Base-by-base conservation (phyloP, 768 basidiomycete genomes). In the Russula ochroleuca region DNA sequence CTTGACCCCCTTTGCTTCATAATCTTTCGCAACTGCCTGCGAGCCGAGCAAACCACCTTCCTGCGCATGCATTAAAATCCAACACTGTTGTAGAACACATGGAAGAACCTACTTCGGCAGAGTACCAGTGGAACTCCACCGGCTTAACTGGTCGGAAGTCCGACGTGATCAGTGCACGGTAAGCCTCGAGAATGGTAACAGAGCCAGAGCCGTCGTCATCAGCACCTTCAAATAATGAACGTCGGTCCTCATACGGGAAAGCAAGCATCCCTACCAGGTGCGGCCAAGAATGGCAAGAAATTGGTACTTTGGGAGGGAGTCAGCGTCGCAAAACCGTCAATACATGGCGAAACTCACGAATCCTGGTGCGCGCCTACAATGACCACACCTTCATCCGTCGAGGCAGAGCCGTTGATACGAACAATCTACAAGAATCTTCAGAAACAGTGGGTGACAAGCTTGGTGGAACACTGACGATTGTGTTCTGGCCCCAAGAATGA, bases 31-130 rank as follows among this genome's bases (percentile, higher is more conserved):
- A 56, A 98, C 83, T 19, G 94, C 94, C 75, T 95, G 94, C 41
- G 90, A 93, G 45, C 94, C 94, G 58, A 93, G 83, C 41, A 93
- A 81, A 14, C 92, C 92, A 56, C 84, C 88, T 76, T 92, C 90
- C 90, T 90, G 67, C 51, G 28, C 4, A 58, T 23, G 13, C 28
- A 31, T 51, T 50, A 23, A 35, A 28, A 7, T 33, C 37, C 11
- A 48, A 45, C 49, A 59, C 21, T 58, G 59, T 31, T 35, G 56
- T 19, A 4, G 33, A 15, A 47, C 25, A 15, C 5, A 49, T 38
- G 23, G 19, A 70, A 57, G n/a, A 37, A 69, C 72, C 54, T 73
- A 84, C 88, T 78, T 91, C 89, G 48, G 85, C 88, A 56, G 88
- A 86, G 71, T 90, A 92, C 90, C 88, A 91, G 67, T 91, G 88